phyloP scores from a whole-genome alignment of 2,329 filamentous ascomycete genomes.

The Aspergillus pseudoterreus region DNA sequence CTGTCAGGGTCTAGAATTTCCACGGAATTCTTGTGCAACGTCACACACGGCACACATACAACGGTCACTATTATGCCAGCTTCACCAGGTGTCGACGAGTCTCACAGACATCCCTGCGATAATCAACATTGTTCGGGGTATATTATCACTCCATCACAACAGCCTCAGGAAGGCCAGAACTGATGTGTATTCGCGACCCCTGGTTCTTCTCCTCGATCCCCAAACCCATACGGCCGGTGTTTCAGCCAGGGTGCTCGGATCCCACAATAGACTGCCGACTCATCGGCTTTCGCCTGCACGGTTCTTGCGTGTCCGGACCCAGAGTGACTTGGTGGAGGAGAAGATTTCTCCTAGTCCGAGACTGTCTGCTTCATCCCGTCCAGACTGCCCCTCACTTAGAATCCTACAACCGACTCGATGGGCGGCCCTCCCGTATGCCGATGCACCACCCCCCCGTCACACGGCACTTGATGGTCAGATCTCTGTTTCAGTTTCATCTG shows the following conservation, averaged over 20 bases:
- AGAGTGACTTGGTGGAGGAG: neutral
- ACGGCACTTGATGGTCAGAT: neutral
- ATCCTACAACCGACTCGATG: neutral
- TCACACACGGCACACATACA: too few species aligned
- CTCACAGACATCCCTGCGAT: too few species aligned
- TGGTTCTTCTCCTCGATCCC: neutral
- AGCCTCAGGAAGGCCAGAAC: neutral
- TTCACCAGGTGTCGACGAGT: too few species aligned
- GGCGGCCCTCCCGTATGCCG: neutral
- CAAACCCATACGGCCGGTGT: conserved; percentile 1
- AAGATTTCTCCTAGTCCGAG: neutral
- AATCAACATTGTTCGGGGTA: neutral
- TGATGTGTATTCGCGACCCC: neutral
- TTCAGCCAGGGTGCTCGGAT: conserved; percentile 5
- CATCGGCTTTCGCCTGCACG: neutral
- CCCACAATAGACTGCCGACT: neutral
- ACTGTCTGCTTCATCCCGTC: neutral
- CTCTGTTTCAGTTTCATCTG: neutral
- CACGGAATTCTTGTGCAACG: neutral
- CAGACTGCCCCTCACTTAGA: too few species aligned
- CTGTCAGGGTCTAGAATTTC: neutral
- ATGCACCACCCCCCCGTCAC: neutral
- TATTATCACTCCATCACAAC: neutral
- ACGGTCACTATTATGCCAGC: too few species aligned
- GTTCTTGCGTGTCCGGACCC: neutral